Base-by-base conservation (phyloP, 441 rosid genomes). In the Euphorbia corollata region DNA sequence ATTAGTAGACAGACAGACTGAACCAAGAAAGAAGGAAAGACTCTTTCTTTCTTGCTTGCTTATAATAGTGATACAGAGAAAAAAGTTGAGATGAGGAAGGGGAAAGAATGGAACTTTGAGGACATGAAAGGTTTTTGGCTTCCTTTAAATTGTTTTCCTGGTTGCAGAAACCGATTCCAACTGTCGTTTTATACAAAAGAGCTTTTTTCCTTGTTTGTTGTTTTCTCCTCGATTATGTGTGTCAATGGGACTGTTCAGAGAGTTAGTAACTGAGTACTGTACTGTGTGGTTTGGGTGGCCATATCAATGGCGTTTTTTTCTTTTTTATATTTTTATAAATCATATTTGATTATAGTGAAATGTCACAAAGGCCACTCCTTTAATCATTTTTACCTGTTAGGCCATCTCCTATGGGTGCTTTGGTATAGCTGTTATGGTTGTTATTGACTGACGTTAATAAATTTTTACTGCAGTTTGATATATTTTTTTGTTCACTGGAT, bases 361-460 rank as follows among this genome's bases (percentile, higher is more conserved):
- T 22, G 63, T 67, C 62, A 38, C 10, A 67, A 56, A 24, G 23
- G 30, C 70, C 70, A 53, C 45, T 48, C 20, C 16, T 30, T 47
- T 63, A 15, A n/a, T 63, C 24, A 5, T 41, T 1, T 41, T 41
- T 34, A 5, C 22, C 2, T 36, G 32, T 27, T 27, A 27, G 32
- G n/a, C n/a, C n/a, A n/a, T n/a, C n/a, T n/a, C n/a, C n/a, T n/a
- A n/a, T n/a, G n/a, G n/a, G n/a, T n/a, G n/a, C n/a, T n/a, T n/a
- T n/a, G n/a, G n/a, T n/a, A n/a, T n/a, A n/a, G n/a, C n/a, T n/a
- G n/a, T n/a, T n/a, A n/a, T n/a, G n/a, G n/a, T n/a, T n/a, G n/a
- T n/a, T n/a, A n/a, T n/a, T n/a, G n/a, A n/a, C n/a, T n/a, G n/a
- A n/a, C n/a, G n/a, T n/a, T n/a, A 27, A 27, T 1, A 27, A 27